Evolutionary conservation across 345 rosid species (phyloP), one percentile per base, ranked within the genome.

Genomic region (Diplotaxis tenuifolia): DNA sequence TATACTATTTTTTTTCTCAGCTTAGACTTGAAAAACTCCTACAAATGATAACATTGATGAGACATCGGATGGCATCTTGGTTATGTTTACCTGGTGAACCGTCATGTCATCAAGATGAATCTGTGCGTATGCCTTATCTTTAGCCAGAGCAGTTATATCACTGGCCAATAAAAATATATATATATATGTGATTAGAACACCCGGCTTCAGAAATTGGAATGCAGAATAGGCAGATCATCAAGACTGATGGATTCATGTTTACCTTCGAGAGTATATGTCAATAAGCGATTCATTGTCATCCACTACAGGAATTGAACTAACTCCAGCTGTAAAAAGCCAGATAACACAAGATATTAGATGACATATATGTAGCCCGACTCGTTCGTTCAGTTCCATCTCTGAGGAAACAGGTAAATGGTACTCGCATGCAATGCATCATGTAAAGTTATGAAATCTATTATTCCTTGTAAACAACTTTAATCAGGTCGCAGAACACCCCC

Each of bases 251-350:
- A 69, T 5, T 23, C 18, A 61, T 42, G 34, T 9, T 72, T 67
- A 91, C 97, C 97, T 89, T 74, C 97, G 85, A 15, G 91, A 84
- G 78, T 91, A 91, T 82, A 91, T 76, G 70, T 91, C 97, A 68
- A 91, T 45, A 65, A 91, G 82, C 21, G 97, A 84, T 80, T 89
- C 91, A 81, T 91, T 87, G 27, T 89, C 97, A 78, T 87, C 91
- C 56, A 91, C 97, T 47, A 91, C 82, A 0, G 96, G 99, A 80
- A 96, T 84, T 5, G 99, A 92, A 84, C 98, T 96, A 52, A 96
- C 95, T 73, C 85, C 83, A 66, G 96, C 99, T 96, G 90, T 78
- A 82, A 70, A 55, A 55, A 42, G 19, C n/a, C 52, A 77, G 31
- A 40, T 49, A 61, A 56, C 42, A 73, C 20, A 19, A 67, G 36